phyloP scores from a whole-genome alignment of 768 basidiomycete genomes.

The Russula sp. region DNA sequence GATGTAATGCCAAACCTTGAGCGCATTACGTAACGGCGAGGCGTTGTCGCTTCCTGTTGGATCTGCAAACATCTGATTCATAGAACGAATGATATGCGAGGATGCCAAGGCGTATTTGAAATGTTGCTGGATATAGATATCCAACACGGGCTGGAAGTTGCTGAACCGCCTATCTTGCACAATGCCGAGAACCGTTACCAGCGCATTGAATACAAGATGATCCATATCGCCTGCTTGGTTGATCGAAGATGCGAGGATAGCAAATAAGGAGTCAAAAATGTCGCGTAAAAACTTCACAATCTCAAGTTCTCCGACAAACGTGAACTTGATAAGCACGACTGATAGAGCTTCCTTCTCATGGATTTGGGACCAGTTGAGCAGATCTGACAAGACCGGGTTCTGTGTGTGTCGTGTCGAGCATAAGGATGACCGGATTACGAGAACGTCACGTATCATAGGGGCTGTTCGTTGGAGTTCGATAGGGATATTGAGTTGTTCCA shows the following conservation, averaged over 20 bases:
- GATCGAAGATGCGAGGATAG: conserved; percentile 70
- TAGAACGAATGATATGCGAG: conserved; percentile 80
- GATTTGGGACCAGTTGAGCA: conserved; percentile 79
- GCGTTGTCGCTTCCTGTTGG: conserved; percentile 72
- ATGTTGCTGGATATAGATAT: conserved; percentile 89
- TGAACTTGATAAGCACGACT: conserved; percentile 75
- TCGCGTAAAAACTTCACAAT: conserved; percentile 89
- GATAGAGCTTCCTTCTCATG: conserved; percentile 61
- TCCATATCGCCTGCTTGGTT: conserved; percentile 82
- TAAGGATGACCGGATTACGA: conserved; percentile 82
- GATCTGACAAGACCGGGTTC: conserved; percentile 74
- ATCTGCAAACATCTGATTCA: conserved; percentile 76
- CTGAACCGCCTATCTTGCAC: conserved; percentile 92
- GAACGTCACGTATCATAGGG: conserved; percentile 68
- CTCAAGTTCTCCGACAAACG: conserved; percentile 91
- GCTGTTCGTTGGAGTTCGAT: conserved; percentile 62
- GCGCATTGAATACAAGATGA: conserved; percentile 80
- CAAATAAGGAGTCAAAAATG: conserved; percentile 91
- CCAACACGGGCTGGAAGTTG: conserved; percentile 91
- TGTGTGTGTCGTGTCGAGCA: conserved; percentile 93
- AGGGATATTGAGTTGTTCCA: conserved; percentile 57
- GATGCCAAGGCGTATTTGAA: conserved; percentile 79
- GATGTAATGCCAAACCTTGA: conserved; percentile 97
- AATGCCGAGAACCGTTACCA: conserved; percentile 89
- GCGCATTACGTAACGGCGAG: conserved; percentile 75